Percentiles rank a stretch among this genome's conserved stretches.
These are phyloP conservation scores for Erythrophleum fordii DNA, from an alignment of 306 rosid genomes.

Conservation along the genomic window DNA sequence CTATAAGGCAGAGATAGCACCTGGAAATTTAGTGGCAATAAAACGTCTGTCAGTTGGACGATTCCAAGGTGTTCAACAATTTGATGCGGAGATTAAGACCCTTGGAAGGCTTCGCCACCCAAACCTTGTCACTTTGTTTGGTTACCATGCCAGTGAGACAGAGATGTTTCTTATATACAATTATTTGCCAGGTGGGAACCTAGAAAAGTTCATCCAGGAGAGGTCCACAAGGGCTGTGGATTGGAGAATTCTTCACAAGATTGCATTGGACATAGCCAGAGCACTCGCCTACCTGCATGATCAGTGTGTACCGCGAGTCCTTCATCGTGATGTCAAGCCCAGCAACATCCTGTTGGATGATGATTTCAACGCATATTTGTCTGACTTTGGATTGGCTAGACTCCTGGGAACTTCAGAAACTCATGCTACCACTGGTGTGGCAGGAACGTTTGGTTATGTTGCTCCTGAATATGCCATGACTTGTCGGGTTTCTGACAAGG, in stretches of 20 bases:
- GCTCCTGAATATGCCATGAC: conserved; percentile 99
- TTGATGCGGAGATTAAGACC: conserved; percentile 85
- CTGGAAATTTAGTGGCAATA: conserved; percentile 71
- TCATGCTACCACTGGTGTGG: conserved; percentile 97
- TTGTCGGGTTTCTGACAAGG: conserved; percentile 93
- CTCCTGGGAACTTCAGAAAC: conserved; percentile 95
- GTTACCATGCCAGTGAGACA: conserved; percentile 90
- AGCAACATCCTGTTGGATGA: conserved; percentile 92
- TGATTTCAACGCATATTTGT: conserved; percentile 80
- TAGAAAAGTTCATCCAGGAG: conserved; percentile 90
- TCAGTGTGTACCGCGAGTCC: conserved; percentile 89
- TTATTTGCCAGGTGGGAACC: conserved; percentile 86
- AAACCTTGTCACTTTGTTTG: conserved; percentile 85
- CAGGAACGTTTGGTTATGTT: conserved; percentile 95
- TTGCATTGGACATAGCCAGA: conserved; percentile 87
- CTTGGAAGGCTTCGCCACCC: conserved; percentile 91
- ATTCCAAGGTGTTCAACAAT: conserved; percentile 89
- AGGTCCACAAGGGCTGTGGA: conserved; percentile 87
- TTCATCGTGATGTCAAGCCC: conserved; percentile 95
- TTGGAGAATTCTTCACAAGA: conserved; percentile 94
- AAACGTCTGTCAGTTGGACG: conserved; percentile 93
- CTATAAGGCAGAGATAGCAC: conserved; percentile 83
- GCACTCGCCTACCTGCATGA: conserved; percentile 94
- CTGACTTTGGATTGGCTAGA: conserved; percentile 95
- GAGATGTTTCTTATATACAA: conserved; percentile 93